Base-by-base conservation (phyloP, 768 basidiomycete genomes). In the Trametes sanguinea region DNA sequence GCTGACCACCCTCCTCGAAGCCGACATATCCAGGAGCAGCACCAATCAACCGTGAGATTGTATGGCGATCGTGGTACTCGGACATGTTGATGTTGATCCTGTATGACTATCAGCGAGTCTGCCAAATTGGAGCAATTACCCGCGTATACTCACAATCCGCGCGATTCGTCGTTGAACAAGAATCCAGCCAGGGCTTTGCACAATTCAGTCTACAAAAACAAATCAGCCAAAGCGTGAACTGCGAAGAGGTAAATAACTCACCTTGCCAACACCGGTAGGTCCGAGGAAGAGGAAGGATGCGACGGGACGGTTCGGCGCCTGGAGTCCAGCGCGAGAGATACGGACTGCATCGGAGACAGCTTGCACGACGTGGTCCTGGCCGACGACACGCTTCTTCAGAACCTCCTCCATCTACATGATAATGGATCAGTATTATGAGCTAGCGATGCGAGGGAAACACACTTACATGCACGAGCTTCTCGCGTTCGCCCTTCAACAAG, bases 71-170 rank as follows among this genome's bases (percentile, higher is more conserved):
- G 53, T 93, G 91, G 68, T 90, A 97, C 83, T 97, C 92, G n/a
- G 91, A 90, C 93, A 96, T 95, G 67, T 97, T 95, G 71, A 96
- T 93, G 61, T 88, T 91, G 65, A 95, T 93, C 56, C 89, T 92
- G 62, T 37, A 37, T 52, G 11, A 9, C 7, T 27, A 17, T 0
- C 22, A 16, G 51, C 30, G 57, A 51, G 39, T 17, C 46, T n/a
- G 0, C 2, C n/a, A 11, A 37, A 13, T 6, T 9, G 0, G 0
- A 35, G 10, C 8, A 10, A 11, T 9, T n/a, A 17, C 10, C 35
- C 61, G 14, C 29, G 30, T 35, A n/a, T 5, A 80, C 85, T 75
- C 69, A 92, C 92, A 96, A 69, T 10, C 92, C 94, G 45, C 90
- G 79, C 60, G 89, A 86, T 70, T 95, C 93, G 64, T 95, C 92